Evolutionary conservation across 129 eudicot genomes (phyloP), one percentile per base, ranked within the genome.

Genomic region (Daucus carota): DNA sequence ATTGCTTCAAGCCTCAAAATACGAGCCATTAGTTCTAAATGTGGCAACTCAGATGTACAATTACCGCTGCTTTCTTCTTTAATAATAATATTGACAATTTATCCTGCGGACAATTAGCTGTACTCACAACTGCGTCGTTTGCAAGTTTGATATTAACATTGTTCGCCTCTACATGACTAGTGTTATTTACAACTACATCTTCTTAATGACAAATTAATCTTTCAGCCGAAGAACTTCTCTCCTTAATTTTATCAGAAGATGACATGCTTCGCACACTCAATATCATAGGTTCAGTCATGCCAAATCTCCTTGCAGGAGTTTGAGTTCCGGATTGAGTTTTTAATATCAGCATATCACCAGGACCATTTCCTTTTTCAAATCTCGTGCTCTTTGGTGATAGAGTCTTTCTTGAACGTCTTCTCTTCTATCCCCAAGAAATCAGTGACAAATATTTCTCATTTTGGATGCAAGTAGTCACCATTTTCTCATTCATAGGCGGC

Each of bases 1-100:
- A 26, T 18, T n/a, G 4, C 44, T 69, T 77, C 80, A 20, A 77
- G 75, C 75, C 15, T 77, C n/a, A 36, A 47, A 69, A 77, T 20
- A 12, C 69, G 47, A 69, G 46, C 69, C 65, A 67, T 75, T 12
- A 68, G 24, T 9, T 22, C 73, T 43, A 17, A 4, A 42, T n/a
- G 29, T 38, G 57, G 42, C 33, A 60, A 6, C 65, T 44, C 44
- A 44, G 31, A 60, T 76, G 59, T 28, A 62, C 17, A 50, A 50
- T 31, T 18, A 38, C 28, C 33, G n/a, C 54, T 36, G n/a, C 6
- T 68, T 43, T 77, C 50, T 34, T 46, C 80, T 33, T 66, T 47
- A 66, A 18, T 47, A 8, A 47, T 47, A 47, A n/a, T 41, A 47
- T 57, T 52, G 43, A 40, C 43, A 40, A 40, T 40, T 40, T 40